Evolutionary conservation across 2,329 filamentous ascomycete species (phyloP).

Genomic region (Aspergillus neotritici): DNA sequence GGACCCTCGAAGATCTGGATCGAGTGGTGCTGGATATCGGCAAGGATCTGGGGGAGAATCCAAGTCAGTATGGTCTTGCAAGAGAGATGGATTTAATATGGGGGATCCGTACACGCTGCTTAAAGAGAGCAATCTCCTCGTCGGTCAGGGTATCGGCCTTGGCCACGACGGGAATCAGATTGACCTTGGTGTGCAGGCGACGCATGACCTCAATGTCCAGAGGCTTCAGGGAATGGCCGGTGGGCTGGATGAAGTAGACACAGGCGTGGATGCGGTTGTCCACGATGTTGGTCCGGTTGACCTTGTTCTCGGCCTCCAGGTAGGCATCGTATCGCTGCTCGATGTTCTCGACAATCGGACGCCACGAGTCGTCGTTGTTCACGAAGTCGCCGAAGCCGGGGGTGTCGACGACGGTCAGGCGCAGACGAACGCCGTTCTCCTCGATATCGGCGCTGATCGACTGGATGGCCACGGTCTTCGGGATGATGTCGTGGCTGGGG

Average conservation of each 20-base stretch:
- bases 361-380: conserved; percentile 99
- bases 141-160: conserved; percentile 98
- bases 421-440: conserved; percentile 94
- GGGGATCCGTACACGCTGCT: conserved; percentile 70
- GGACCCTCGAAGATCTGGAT: conserved; percentile 99
- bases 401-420: conserved; percentile 93
- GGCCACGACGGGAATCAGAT: conserved; percentile 97
- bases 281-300: conserved; percentile 99
- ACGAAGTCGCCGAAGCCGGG: conserved; percentile 98
- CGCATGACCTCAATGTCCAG: conserved; percentile 99
- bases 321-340: conserved; percentile 98
- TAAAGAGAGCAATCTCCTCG: conserved; percentile 90
- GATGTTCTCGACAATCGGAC: conserved; percentile 98
- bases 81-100: background rate
- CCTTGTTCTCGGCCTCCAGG: conserved; percentile 98
- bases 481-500: conserved; percentile 94
- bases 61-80: conserved; percentile 21
- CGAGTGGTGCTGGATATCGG: conserved; percentile 93
- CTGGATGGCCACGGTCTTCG: conserved; percentile 94
- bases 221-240: conserved; percentile 95
- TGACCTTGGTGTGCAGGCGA: conserved; percentile 99
- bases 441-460: conserved; percentile 96
- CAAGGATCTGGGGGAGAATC: conserved; percentile 64
- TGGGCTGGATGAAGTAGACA: conserved; percentile 99
- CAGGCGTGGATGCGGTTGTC: conserved; percentile 99